Percentiles rank a stretch among this genome's conserved stretches.
These are phyloP conservation scores for Phytophthora sp. DNA, from an alignment of 352 stramenopile species.

Conservation along the genomic window DNA sequence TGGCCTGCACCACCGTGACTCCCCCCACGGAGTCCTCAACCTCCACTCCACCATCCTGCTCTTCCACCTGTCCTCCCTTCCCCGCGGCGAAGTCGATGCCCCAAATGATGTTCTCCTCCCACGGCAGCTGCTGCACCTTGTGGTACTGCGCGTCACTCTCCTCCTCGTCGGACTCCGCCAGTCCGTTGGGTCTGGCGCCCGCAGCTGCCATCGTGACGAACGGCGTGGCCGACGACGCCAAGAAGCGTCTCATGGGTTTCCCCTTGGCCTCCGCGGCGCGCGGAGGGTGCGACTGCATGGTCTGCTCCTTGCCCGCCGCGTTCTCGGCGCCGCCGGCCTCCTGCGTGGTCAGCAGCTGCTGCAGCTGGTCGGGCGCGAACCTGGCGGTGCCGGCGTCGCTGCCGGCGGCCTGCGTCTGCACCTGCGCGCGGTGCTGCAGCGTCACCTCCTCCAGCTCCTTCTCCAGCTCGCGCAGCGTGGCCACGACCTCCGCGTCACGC, in stretches of 20 bases:
- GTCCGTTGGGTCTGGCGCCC: slow-evolving; percentile 5
- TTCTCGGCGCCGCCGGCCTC: slow-evolving; percentile 47
- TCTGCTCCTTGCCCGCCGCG: slow-evolving; percentile 49
- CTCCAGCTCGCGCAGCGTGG: slow-evolving; percentile 55
- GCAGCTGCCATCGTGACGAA: slow-evolving; percentile 53
- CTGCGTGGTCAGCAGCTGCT: slow-evolving; percentile 63
- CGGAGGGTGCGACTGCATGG: slow-evolving; percentile 35
- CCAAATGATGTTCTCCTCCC: slow-evolving; percentile 87
- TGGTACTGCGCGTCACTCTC: slow-evolving; percentile 72
- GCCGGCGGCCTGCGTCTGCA: slow-evolving; percentile 12
- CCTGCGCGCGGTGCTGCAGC: slow-evolving; percentile 38
- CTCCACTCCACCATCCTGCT: slow-evolving; percentile 45
- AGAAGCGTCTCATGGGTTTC: slow-evolving; percentile 78
- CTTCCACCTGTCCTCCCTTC: slow-evolving; percentile 18
- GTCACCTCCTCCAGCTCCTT: slow-evolving; percentile 65
- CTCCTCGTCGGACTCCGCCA: slow-evolving; percentile 20
- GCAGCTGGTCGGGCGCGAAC: slow-evolving; percentile 69
- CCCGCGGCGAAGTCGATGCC: slow-evolving; percentile 58
- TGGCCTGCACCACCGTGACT: slow-evolving; percentile 22
- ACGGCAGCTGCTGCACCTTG: slow-evolving; percentile 81
- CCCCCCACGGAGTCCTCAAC: slow-evolving; percentile 48
- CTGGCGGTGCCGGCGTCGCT: slow-evolving; percentile 22
- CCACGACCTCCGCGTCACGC: slow-evolving; percentile 55
- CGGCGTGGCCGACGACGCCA: slow-evolving; percentile 60
- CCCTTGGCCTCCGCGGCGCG: slow-evolving; percentile 51